Conservation (phyloP, 1,284 basidiomycete genomes). For the Malassezia brasiliensis region DNA sequence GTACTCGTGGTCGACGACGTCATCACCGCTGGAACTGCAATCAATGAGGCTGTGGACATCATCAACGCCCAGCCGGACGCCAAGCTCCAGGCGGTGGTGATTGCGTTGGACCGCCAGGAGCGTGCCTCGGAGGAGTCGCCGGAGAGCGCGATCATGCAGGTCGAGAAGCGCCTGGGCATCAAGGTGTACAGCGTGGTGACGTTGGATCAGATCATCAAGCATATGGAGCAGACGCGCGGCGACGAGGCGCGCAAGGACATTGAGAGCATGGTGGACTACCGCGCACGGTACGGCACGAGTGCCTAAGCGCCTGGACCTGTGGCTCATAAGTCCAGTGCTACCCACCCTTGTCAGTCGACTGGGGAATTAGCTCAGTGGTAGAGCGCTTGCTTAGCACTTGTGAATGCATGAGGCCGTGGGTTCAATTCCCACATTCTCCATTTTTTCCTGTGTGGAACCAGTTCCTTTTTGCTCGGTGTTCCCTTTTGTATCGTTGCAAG, state of each 20-base stretch:
- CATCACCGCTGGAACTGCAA: constrained; percentile 68
- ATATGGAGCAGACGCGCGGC: constrained; percentile 62
- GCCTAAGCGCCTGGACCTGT: background rate
- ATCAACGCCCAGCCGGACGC: constrained; percentile 28
- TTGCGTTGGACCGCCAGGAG: constrained; percentile 86
- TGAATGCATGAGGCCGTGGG: constrained; percentile 21
- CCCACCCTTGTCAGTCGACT: background rate
- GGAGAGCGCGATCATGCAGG: constrained; percentile 55
- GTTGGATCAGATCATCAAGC: constrained; percentile 75
- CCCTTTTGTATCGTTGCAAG: too few species aligned
- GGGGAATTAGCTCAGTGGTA: constrained; percentile 24
- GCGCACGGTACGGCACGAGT: constrained; percentile 56
- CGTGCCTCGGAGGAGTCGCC: constrained; percentile 52
- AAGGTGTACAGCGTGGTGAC: constrained; percentile 65
- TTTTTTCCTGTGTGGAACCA: background rate
- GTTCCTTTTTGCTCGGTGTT: background rate
- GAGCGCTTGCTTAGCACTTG: constrained; percentile 21
- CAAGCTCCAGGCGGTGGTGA: constrained; percentile 71
- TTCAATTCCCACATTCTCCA: constrained; percentile 24
- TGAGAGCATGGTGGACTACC: constrained; percentile 67
- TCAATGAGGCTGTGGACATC: constrained; percentile 43
- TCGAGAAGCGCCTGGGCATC: constrained; percentile 66
- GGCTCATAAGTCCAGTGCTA: background rate
- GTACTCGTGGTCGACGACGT: constrained; percentile 85
- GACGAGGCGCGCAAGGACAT: constrained; percentile 56